These are phyloP conservation scores for Halenospora varia DNA, from an alignment of 495 filamentous ascomycete genomes.

Conservation along the genomic window DNA sequence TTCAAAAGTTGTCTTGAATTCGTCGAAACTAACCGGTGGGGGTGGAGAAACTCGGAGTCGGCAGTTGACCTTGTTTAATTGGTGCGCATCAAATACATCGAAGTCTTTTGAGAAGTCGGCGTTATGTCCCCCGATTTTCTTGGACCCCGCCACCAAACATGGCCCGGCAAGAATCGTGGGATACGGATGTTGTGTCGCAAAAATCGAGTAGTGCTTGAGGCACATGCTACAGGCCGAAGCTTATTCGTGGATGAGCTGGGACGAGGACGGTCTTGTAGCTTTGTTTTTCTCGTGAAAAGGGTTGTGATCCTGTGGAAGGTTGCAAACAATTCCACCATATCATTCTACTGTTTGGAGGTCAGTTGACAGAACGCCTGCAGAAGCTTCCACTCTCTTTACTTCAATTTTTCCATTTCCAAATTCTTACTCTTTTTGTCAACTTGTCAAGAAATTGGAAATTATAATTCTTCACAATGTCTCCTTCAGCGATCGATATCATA, in stretches of 20 bases:
- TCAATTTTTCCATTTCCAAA: neutral
- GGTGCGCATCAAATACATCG: constrained; percentile 11
- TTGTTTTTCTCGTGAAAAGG: neutral
- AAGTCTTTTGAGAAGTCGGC: constrained; percentile 5
- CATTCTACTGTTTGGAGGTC: constrained; percentile 1
- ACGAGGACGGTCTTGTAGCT: neutral
- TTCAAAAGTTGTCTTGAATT: neutral
- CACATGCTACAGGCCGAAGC: neutral
- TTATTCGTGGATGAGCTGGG: constrained; percentile 7
- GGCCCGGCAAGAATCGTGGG: neutral
- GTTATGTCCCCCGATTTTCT: constrained; percentile 7
- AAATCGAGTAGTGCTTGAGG: neutral
- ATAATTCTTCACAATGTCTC: constrained; percentile 21
- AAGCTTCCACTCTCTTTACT: neutral
- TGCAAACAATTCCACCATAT: constrained; percentile 8
- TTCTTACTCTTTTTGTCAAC: neutral
- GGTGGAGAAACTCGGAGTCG: neutral
- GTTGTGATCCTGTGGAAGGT: neutral
- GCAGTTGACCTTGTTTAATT: constrained; percentile 2
- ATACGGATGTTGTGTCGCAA: neutral
- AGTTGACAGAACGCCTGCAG: constrained; percentile 9
- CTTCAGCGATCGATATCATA: constrained; percentile 19
- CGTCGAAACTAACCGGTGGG: neutral
- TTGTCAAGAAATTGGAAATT: neutral
- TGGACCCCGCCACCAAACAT: constrained; percentile 3